These are phyloP conservation scores for Circinella minor DNA, from an alignment of 371 early-diverging fungal species.

Conservation along the genomic window DNA sequence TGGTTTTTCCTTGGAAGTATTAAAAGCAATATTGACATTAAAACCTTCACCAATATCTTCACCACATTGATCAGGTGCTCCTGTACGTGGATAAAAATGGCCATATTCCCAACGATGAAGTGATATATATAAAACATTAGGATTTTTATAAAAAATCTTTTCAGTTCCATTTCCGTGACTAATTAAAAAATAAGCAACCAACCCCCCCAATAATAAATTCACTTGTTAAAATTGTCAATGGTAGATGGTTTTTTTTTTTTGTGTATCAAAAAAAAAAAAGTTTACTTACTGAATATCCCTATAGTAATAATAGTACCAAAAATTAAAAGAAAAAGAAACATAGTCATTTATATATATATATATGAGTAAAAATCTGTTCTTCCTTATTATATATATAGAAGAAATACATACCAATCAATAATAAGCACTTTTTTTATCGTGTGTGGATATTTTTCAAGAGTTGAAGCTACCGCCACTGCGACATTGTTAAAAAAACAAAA, in stretches of 20 bases:
- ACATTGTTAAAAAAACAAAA: constrained; percentile 76
- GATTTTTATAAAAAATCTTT: constrained; percentile 67
- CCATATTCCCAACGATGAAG: constrained; percentile 72
- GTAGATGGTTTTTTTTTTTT: too few relatives aligned
- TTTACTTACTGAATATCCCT: constrained; percentile 70
- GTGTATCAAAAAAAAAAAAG: too few relatives aligned
- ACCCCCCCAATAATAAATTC: background rate
- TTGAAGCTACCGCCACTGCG: constrained; percentile 63
- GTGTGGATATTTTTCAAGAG: constrained; percentile 51
- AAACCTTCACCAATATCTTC: constrained; percentile 54
- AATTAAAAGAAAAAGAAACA: too few relatives aligned
- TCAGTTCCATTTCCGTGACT: constrained; percentile 74
- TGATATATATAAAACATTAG: constrained; percentile 69
- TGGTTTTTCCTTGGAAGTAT: constrained; percentile 51
- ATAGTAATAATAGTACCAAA: too few relatives aligned
- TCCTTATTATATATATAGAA: background rate
- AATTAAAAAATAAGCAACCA: background rate
- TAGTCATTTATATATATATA: too few relatives aligned
- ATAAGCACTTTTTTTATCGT: constrained; percentile 60
- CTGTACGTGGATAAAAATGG: constrained; percentile 65
- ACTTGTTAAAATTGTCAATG: too few relatives aligned
- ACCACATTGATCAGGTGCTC: constrained; percentile 63
- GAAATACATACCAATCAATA: constrained; percentile 56
- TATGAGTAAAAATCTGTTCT: background rate
- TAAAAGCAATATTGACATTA: constrained; percentile 70